Conservation (phyloP, 2,329 filamentous ascomycete species). For the Microdochium paspali region DNA sequence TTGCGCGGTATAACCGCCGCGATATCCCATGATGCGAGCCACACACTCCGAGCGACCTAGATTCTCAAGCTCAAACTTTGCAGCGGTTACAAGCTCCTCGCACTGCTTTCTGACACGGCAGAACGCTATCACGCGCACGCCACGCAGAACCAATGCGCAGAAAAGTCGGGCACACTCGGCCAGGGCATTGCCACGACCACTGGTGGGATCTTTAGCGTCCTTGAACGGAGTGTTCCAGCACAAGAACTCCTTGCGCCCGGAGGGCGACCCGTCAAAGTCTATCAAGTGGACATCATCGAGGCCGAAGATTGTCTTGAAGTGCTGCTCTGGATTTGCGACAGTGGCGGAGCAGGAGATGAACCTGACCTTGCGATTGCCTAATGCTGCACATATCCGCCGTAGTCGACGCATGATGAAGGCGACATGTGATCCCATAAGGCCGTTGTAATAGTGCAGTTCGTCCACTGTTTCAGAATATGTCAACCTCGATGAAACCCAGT, state of each 20-base stretch:
- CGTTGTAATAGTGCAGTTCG: constrained; percentile 94
- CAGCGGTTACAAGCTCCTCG: constrained; percentile 70
- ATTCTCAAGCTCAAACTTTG: constrained; percentile 66
- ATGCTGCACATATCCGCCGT: constrained; percentile 76
- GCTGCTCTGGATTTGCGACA: constrained; percentile 81
- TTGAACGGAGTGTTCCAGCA: constrained; percentile 98
- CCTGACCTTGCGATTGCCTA: constrained; percentile 76
- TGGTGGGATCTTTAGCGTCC: constrained; percentile 77
- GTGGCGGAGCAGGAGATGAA: constrained; percentile 97
- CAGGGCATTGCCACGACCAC: constrained; percentile 74
- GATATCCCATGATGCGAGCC: constrained; percentile 84
- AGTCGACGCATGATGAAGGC: constrained; percentile 90
- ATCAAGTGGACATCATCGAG: constrained; percentile 71
- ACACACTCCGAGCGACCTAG: constrained; percentile 68
- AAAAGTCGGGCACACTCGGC: constrained; percentile 84
- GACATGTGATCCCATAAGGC: constrained; percentile 86
- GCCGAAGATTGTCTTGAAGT: constrained; percentile 93
- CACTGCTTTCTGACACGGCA: constrained; percentile 82
- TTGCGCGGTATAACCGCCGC: constrained; percentile 88
- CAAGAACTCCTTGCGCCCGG: constrained; percentile 85
- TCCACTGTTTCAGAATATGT: constrained; percentile 38
- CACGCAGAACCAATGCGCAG: constrained; percentile 78
- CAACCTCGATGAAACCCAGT: neutral
- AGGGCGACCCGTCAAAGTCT: constrained; percentile 88
- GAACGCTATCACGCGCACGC: constrained; percentile 88